phyloP scores from a whole-genome alignment of 2,329 filamentous ascomycete species.

The Alternaria novae-zelandiae region DNA sequence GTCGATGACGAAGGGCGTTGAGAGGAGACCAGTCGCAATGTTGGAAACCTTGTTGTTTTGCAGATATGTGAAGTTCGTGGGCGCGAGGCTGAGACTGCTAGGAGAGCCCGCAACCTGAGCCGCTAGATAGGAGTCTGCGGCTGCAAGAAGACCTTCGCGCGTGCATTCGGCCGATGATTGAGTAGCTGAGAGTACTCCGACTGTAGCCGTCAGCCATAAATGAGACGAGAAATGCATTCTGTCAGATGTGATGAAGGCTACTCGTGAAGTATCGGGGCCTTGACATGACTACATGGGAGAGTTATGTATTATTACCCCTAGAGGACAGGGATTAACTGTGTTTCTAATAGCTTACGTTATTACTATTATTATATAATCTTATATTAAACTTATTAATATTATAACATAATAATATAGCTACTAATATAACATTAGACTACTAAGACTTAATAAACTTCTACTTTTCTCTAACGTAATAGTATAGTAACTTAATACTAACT shows the following conservation, averaged over 20 bases:
- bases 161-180: constrained; percentile 27
- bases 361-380: no score
- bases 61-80: constrained; percentile 35
- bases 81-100: constrained; percentile 23
- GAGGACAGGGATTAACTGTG: no score
- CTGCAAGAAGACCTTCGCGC: constrained; percentile 32
- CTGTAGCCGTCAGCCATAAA: background rate
- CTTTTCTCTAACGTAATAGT: no score
- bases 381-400: no score
- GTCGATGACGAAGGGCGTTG: constrained; percentile 27
- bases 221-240: background rate
- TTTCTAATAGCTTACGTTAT: no score
- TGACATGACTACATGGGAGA: background rate
- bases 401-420: no score
- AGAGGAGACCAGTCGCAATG: constrained; percentile 27
- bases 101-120: constrained; percentile 31
- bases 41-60: constrained; percentile 38
- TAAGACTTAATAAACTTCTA: no score
- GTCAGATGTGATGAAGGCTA: background rate
- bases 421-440: no score
- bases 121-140: constrained; percentile 31
- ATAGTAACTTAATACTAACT: no score
- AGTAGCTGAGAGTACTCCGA: background rate
- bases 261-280: background rate
- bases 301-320: background rate